A percentile compares a stretch with the other conserved stretches of the same genome.
phyloP scores from a whole-genome alignment of 371 early-diverging fungal species.

The Rhizomucor miehei region DNA sequence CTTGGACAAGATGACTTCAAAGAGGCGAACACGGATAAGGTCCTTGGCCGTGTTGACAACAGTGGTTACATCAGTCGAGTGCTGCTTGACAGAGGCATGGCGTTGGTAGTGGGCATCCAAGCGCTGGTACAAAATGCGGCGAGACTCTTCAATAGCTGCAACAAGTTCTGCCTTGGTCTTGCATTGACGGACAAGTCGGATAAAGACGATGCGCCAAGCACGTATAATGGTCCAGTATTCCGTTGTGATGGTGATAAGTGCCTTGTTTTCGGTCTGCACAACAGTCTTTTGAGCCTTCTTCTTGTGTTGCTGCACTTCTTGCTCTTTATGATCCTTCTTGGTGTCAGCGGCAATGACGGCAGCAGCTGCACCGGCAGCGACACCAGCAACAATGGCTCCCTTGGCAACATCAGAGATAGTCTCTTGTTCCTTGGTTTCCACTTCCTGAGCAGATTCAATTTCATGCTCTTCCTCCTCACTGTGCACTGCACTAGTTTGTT shows the following conservation, averaged over 20 bases:
- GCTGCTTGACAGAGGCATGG: constrained; percentile 20
- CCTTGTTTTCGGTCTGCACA: too few species aligned
- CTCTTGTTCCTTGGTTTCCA: not conserved
- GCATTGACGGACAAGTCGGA: constrained; percentile 25
- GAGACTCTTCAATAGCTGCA: constrained; percentile 27
- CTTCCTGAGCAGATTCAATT: not conserved
- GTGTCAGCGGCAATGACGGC: constrained; percentile 4
- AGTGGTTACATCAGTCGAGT: constrained; percentile 26
- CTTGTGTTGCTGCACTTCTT: not conserved
- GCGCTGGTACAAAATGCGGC: constrained; percentile 26
- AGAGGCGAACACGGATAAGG: constrained; percentile 30
- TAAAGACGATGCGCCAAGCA: constrained; percentile 38
- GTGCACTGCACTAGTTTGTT: not conserved
- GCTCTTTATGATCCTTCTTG: not conserved
- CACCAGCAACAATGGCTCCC: not conserved
- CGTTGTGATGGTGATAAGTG: constrained; percentile 10
- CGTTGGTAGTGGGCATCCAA: constrained; percentile 31
- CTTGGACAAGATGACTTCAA: constrained; percentile 26
- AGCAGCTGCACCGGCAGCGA: constrained; percentile 11
- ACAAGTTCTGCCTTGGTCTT: constrained; percentile 26
- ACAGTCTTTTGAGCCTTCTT: constrained; percentile 1
- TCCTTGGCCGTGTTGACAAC: constrained; percentile 34
- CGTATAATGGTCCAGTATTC: constrained; percentile 31
- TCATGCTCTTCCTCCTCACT: not conserved
- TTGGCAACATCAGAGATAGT: constrained; percentile 27